A percentile compares a stretch with the other conserved stretches of the same genome.
Conservation (phyloP, 2,329 filamentous ascomycete species). For the Juglanconis oblonga region DNA sequence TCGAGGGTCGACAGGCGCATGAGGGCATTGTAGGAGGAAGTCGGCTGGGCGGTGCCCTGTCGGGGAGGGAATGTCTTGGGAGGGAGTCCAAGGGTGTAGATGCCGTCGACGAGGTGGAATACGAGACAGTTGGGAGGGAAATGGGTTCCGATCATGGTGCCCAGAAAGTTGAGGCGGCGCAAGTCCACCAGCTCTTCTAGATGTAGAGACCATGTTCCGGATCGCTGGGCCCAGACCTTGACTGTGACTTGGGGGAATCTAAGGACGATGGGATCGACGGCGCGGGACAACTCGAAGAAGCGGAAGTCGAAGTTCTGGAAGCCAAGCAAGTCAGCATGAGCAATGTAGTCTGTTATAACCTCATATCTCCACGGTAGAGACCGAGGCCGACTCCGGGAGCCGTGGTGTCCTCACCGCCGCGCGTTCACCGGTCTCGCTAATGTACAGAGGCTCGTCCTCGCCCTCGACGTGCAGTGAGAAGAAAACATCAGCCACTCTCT, state of each 20-base stretch:
- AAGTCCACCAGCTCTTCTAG: conserved; percentile 72
- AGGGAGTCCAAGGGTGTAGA: conserved; percentile 77
- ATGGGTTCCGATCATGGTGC: conserved; percentile 65
- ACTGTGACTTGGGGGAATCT: conserved; percentile 64
- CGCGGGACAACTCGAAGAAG: conserved; percentile 72
- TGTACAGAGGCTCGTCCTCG: conserved; percentile 73
- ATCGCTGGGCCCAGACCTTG: conserved; percentile 69
- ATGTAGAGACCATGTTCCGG: conserved; percentile 56
- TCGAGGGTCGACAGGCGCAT: conserved; percentile 88
- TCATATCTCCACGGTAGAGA: no score
- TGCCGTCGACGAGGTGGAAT: conserved; percentile 80
- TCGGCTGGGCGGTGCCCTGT: conserved; percentile 50
- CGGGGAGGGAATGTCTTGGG: conserved; percentile 48
- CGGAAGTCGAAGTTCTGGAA: conserved; percentile 78
- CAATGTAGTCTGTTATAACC: not conserved
- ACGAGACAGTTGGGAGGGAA: conserved; percentile 80
- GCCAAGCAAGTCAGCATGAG: conserved; percentile 15
- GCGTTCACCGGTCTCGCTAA: conserved; percentile 76
- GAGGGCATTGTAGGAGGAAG: conserved; percentile 81
- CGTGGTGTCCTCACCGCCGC: conserved; percentile 55
- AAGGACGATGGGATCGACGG: conserved; percentile 58
- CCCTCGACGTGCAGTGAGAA: conserved; percentile 75
- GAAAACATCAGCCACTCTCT: conserved; percentile 80
- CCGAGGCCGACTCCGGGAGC: not conserved
- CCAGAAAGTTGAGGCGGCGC: conserved; percentile 73